Percentiles rank a stretch among this genome's conserved stretches.
Evolutionary conservation across 1,139 yeast genomes (phyloP).

Genomic region (Scheffersomyces titani): DNA sequence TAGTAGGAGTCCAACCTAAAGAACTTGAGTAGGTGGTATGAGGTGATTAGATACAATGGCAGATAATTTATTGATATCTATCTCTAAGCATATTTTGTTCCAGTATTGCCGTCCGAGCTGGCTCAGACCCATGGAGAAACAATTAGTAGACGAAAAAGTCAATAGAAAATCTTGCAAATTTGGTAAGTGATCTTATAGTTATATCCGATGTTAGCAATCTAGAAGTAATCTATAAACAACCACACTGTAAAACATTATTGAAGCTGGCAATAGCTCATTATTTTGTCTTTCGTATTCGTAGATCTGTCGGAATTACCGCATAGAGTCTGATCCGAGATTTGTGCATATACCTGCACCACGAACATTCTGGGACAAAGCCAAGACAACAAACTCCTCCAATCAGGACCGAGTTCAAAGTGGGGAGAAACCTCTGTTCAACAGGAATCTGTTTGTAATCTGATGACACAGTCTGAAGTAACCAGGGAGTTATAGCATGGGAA

Average conservation of each 20-base stretch:
- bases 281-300: too few species aligned
- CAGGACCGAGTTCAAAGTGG: neutral
- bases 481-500: neutral
- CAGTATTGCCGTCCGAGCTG: neutral
- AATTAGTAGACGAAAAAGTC: too few species aligned
- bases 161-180: neutral
- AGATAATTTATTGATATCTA: neutral
- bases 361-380: neutral
- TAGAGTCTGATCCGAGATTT: neutral
- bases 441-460: neutral
- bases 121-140: neutral
- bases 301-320: neutral
- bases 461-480: neutral
- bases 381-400: neutral
- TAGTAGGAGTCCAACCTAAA: conserved; percentile 23
- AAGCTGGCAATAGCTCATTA: too few species aligned
- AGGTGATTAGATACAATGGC: neutral
- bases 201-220: neutral
- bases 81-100: neutral
- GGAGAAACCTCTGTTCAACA: neutral
- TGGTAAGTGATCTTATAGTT: neutral
- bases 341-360: neutral
- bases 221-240: neutral
- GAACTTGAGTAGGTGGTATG: conserved; percentile 1
- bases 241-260: too few species aligned